These are phyloP conservation scores for Colletotrichum australisinense DNA, from an alignment of 2,329 filamentous ascomycete genomes.

Conservation along the genomic window DNA sequence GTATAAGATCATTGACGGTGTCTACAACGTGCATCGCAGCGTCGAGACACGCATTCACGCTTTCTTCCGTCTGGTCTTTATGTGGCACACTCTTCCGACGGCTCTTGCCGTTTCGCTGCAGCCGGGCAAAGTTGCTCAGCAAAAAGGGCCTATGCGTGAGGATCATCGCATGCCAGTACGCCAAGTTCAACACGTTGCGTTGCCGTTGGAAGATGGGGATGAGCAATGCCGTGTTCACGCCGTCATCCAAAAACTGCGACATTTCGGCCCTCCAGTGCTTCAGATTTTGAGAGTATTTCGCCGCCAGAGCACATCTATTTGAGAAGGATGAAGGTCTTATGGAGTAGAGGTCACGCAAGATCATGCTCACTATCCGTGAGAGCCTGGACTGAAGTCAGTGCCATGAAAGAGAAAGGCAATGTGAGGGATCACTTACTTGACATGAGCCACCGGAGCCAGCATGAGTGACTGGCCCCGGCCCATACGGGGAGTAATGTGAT, in stretches of 20 bases:
- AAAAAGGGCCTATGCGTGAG: conserved; percentile 52
- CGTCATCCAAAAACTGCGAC: conserved; percentile 52
- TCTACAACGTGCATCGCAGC: conserved; percentile 52
- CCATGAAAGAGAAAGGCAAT: rapidly evolving
- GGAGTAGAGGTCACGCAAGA: conserved; percentile 49
- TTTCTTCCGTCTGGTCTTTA: conserved; percentile 34
- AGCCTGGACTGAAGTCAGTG: conserved; percentile 39
- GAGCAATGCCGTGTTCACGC: conserved; percentile 45
- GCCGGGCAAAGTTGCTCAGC: conserved; percentile 47
- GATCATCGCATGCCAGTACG: conserved; percentile 56
- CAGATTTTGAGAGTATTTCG: conserved; percentile 45
- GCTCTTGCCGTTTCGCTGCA: conserved; percentile 36
- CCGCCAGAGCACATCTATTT: conserved; percentile 40
- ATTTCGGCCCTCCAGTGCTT: conserved; percentile 48
- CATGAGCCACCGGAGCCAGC: conserved; percentile 49
- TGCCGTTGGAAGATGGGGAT: conserved; percentile 54
- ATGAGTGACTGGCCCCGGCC: conserved; percentile 42
- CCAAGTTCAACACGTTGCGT: conserved; percentile 53
- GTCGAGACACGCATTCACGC: conserved; percentile 46
- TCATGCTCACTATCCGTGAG: conserved; percentile 48
- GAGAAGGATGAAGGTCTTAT: conserved; percentile 47
- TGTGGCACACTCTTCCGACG: not conserved
- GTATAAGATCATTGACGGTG: conserved; percentile 51
- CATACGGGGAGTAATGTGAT: conserved; percentile 30
- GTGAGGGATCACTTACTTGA: conserved; percentile 42